These are phyloP conservation scores for Metarhizium guizhouense DNA, from an alignment of 2,329 filamentous ascomycete species.

Conservation along the genomic window DNA sequence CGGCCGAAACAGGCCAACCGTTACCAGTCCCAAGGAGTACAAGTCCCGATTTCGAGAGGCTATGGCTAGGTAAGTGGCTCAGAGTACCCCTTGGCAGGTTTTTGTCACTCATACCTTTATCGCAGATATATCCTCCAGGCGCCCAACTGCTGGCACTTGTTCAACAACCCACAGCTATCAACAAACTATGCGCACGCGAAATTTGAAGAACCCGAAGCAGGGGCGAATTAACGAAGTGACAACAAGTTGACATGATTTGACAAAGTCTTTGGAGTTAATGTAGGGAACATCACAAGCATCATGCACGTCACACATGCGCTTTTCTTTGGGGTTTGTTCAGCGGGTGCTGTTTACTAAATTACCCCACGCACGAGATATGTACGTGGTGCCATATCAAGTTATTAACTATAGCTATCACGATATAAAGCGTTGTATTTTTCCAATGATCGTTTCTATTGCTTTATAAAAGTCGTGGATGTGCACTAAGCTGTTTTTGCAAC, in stretches of 20 bases:
- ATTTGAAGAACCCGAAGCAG: conserved; percentile 28
- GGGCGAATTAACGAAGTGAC: neutral
- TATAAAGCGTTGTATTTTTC: neutral
- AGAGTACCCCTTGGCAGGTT: neutral
- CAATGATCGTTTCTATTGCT: too few species aligned
- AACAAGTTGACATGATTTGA: neutral
- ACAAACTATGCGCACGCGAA: conserved; percentile 26
- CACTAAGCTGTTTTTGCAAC: neutral
- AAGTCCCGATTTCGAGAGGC: conserved; percentile 92
- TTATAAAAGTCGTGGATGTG: too few species aligned
- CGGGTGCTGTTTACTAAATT: neutral
- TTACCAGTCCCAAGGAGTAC: conserved; percentile 96
- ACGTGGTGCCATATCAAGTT: neutral
- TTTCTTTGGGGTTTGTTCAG: neutral
- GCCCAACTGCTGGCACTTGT: conserved; percentile 69
- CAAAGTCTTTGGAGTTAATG: neutral
- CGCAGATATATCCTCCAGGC: conserved; percentile 61
- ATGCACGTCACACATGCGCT: neutral
- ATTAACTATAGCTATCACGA: neutral
- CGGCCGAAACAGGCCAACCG: conserved; percentile 77
- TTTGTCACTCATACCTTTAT: neutral
- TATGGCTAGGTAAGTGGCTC: conserved; percentile 69
- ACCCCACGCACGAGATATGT: neutral
- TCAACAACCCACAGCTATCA: conserved; percentile 35
- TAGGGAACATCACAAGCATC: neutral